phyloP scores from a whole-genome alignment of 129 eudicot genomes.

The Ambrosia trifida region DNA sequence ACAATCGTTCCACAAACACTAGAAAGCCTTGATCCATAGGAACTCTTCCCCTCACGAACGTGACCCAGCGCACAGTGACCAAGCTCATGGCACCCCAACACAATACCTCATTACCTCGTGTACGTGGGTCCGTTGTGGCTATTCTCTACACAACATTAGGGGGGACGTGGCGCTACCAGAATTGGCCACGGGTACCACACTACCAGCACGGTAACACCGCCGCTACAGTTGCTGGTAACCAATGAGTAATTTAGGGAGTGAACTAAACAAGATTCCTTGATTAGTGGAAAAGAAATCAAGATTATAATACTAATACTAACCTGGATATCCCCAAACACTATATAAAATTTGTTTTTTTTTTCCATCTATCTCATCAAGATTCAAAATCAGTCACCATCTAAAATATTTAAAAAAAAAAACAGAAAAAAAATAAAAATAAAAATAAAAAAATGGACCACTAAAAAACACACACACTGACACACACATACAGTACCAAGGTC shows the following conservation, averaged over 20 bases:
- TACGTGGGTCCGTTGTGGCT: too few relatives aligned
- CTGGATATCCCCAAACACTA: constrained; percentile 44
- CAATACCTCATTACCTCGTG: neutral
- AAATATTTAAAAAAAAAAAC: constrained; percentile 1
- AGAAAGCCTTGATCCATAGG: too few relatives aligned
- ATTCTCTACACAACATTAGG: neutral
- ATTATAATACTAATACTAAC: constrained; percentile 27
- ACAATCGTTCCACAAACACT: too few relatives aligned
- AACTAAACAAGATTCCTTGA: constrained; percentile 36
- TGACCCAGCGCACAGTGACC: too few relatives aligned
- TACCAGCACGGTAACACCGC: too few relatives aligned
- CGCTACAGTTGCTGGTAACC: too few relatives aligned
- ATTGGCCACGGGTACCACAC: too few relatives aligned
- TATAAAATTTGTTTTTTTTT: constrained; percentile 43
- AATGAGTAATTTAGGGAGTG: constrained; percentile 16
- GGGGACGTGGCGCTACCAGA: too few relatives aligned
- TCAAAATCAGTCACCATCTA: constrained; percentile 33
- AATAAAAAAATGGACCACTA: constrained; percentile 15
- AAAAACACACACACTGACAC: constrained; percentile 2
- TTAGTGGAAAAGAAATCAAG: constrained; percentile 31
- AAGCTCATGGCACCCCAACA: too few relatives aligned
- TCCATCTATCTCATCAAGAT: constrained; percentile 32
- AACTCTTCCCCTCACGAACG: too few relatives aligned
- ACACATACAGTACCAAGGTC: neutral
- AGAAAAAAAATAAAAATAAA: neutral